phyloP scores from a whole-genome alignment of 495 filamentous ascomycete genomes.

The Aspergillus panamensis region DNA sequence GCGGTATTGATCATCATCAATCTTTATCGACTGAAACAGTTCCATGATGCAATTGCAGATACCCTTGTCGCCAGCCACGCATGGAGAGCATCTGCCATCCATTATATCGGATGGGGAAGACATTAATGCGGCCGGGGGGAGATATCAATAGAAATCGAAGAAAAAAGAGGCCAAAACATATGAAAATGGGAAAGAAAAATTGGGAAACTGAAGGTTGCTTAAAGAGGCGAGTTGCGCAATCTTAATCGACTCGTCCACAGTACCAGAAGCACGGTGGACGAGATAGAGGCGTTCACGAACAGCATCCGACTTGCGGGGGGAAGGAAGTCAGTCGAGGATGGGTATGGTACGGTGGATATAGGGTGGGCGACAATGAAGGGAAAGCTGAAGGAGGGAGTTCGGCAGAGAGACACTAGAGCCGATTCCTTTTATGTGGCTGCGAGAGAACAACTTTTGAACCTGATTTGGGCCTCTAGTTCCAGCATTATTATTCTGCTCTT shows the following conservation, averaged over 20 bases:
- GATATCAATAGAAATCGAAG: neutral
- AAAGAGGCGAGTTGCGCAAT: constrained; percentile 16
- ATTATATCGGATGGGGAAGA: neutral
- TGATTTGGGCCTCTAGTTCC: constrained; percentile 19
- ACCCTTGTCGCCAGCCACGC: constrained; percentile 3
- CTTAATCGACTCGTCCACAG: constrained; percentile 37
- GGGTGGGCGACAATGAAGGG: constrained; percentile 14
- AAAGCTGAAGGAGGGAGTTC: constrained; percentile 8
- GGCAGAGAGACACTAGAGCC: constrained; percentile 13
- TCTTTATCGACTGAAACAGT: constrained; percentile 5
- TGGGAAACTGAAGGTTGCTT: neutral
- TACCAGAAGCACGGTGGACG: constrained; percentile 37
- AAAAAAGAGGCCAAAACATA: neutral
- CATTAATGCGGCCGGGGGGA: constrained; percentile 1
- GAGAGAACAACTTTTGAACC: constrained; percentile 3
- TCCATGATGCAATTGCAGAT: constrained; percentile 24
- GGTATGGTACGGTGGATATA: constrained; percentile 3
- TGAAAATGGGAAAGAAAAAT: neutral
- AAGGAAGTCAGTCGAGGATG: constrained; percentile 5
- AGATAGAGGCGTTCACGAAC: constrained; percentile 31
- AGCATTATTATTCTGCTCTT: constrained; percentile 3
- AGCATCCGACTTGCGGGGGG: constrained; percentile 33
- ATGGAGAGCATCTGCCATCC: constrained; percentile 14
- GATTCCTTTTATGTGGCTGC: neutral
- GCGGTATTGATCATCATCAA: constrained; percentile 41